phyloP scores from a whole-genome alignment of 345 rosid species.

The Toxicodendron radicans region DNA sequence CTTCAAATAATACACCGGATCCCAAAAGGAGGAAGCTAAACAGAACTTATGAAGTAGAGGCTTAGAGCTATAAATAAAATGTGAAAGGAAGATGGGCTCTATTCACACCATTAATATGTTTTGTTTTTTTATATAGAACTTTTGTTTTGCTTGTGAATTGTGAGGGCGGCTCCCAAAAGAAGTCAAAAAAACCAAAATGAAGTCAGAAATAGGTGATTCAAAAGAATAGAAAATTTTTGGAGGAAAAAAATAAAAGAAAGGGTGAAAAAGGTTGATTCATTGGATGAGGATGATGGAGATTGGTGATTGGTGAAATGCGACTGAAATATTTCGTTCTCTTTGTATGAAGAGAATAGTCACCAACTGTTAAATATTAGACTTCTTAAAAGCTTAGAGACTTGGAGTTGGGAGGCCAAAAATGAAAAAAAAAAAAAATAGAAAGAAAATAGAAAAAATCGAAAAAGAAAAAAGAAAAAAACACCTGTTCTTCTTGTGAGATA shows the following conservation, averaged over 20 bases:
- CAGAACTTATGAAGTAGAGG: slow-evolving; percentile 33
- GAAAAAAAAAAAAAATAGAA: background rate
- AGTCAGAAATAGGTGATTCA: background rate
- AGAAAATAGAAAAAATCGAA: slow-evolving; percentile 8
- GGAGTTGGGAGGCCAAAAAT: background rate
- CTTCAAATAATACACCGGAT: slow-evolving; percentile 40
- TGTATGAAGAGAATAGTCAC: slow-evolving; percentile 34
- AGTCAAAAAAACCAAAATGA: slow-evolving; percentile 2
- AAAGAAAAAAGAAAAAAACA: background rate
- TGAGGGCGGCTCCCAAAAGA: slow-evolving; percentile 11
- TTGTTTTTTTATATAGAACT: slow-evolving; percentile 16
- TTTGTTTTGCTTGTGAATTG: slow-evolving; percentile 26
- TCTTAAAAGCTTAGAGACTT: slow-evolving; percentile 42
- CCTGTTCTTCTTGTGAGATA: slow-evolving; percentile 22
- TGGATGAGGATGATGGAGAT: slow-evolving; percentile 6
- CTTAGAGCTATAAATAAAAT: slow-evolving; percentile 15
- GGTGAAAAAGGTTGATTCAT: slow-evolving; percentile 36
- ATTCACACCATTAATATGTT: slow-evolving; percentile 16
- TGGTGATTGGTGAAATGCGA: slow-evolving; percentile 25
- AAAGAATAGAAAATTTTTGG: background rate
- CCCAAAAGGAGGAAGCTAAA: slow-evolving; percentile 55
- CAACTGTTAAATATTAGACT: slow-evolving; percentile 58
- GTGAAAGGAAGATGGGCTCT: background rate
- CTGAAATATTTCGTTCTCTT: slow-evolving; percentile 29
- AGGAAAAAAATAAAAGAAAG: background rate